Base-by-base conservation (phyloP, 441 rosid genomes). In the Flueggea neowawraea region DNA sequence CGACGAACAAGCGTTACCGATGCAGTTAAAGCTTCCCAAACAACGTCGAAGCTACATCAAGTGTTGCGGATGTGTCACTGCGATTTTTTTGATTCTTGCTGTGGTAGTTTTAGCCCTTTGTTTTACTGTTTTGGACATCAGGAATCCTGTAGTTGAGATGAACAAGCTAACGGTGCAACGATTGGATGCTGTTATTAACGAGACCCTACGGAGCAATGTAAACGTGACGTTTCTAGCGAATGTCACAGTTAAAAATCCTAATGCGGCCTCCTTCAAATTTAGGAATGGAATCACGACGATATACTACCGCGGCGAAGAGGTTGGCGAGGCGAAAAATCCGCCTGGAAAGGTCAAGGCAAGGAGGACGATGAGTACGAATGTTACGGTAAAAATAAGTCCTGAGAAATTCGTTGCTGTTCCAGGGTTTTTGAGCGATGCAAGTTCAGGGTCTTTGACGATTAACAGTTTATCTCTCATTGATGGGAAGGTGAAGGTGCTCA, bases 181-280 rank as follows among this genome's bases (percentile, higher is more conserved):
- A 6, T 51, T 63, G 14, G 63, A 36, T 32, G 4, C 65, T 14
- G n/a, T 14, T n/a, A n/a, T n/a, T n/a, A n/a, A n/a, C n/a, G n/a
- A n/a, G n/a, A n/a, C n/a, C n/a, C n/a, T n/a, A n/a, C n/a, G n/a
- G 6, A 33, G 39, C 39, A 66, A 59, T 14, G 58, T 56, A 39
- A 63, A 28, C 60, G 15, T 8, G 58, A 77, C 75, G 6, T 60
- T 83, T 54, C 2, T 74, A 5, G 79, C 60, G 4, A 81, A 79
- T 1, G 67, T 83, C 45, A 71, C 83, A 0, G 57, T 85, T 33
- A 79, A 73, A 60, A 85, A 85, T 43, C 91, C 85, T 16, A 83
- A 85, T 15, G 58, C 28, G 22, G 85, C 69, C 10, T 50, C 82
- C 8, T 81, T 79, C 72, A 79, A 68, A 48, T 75, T 71, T 64